phyloP scores from a whole-genome alignment of 257 asterid genomes.

The Rehmannia glutinosa region DNA sequence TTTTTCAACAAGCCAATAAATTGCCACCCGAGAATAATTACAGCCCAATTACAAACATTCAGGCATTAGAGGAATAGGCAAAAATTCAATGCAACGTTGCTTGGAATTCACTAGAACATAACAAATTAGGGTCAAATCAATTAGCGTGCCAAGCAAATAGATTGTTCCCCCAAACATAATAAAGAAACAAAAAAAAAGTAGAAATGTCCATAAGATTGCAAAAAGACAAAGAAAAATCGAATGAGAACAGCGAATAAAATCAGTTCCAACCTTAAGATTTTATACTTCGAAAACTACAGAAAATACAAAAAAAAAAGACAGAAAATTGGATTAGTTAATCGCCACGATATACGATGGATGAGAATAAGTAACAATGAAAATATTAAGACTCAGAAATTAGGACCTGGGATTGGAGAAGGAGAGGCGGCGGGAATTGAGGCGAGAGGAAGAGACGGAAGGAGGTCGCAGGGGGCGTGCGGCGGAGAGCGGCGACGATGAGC shows the following conservation, averaged over 20 bases:
- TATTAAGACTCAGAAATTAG: neutral
- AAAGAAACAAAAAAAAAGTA: too few relatives aligned
- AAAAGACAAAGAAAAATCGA: neutral
- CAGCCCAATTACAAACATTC: neutral
- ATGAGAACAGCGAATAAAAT: neutral
- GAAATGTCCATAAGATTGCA: neutral
- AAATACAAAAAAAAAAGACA: neutral
- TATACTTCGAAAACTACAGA: neutral
- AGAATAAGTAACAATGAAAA: neutral
- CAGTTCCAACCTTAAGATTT: neutral
- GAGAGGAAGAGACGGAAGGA: constrained; percentile 51
- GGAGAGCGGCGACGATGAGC: constrained; percentile 57
- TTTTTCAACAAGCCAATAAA: neutral
- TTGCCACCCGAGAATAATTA: too few relatives aligned
- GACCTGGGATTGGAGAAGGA: constrained; percentile 80
- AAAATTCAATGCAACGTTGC: neutral
- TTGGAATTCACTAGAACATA: neutral
- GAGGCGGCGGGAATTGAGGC: constrained; percentile 61
- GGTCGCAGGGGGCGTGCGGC: constrained; percentile 44
- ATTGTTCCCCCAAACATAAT: neutral
- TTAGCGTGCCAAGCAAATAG: neutral
- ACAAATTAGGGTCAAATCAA: neutral
- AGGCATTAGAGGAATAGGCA: too few relatives aligned
- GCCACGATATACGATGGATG: neutral
- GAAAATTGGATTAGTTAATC: neutral